Conservation (phyloP, 2,329 filamentous ascomycete genomes). For the Pezicula neosporulosa region DNA sequence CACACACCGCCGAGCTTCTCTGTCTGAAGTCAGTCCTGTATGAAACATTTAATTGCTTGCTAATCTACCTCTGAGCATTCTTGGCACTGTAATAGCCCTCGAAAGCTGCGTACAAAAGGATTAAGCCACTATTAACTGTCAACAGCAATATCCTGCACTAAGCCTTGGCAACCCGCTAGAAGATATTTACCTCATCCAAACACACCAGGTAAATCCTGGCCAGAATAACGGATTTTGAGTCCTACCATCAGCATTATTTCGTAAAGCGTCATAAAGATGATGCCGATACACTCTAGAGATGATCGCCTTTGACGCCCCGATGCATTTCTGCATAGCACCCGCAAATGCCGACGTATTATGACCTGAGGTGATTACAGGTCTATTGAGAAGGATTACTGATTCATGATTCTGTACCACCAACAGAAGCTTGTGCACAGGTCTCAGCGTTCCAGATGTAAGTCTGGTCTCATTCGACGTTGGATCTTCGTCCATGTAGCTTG, state of each 20-base stretch:
- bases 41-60: neutral
- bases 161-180: neutral
- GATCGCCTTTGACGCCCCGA: conserved; percentile 39
- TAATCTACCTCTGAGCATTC: conserved; percentile 4
- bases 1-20: conserved; percentile 19
- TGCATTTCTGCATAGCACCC: conserved; percentile 41
- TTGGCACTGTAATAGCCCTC: conserved; percentile 27
- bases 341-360: conserved; percentile 35
- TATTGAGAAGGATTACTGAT: conserved; percentile 41
- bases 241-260: conserved; percentile 1
- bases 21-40: conserved; percentile 10
- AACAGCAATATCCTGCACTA: neutral
- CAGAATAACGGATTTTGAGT: conserved; percentile 31
- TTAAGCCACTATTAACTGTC: conserved; percentile 29
- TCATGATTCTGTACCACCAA: conserved; percentile 39
- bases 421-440: conserved; percentile 31
- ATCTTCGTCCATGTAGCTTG: conserved; percentile 13
- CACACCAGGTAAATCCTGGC: conserved; percentile 44
- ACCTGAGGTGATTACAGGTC: conserved; percentile 38
- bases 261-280: conserved; percentile 4
- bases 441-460: conserved; percentile 10
- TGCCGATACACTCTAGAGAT: conserved; percentile 31
- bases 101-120: conserved; percentile 41
- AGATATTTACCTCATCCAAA: conserved; percentile 38
- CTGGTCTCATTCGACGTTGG: conserved; percentile 3